Evolutionary conservation across 768 basidiomycete genomes (phyloP).

Genomic region (Collybia sordida): DNA sequence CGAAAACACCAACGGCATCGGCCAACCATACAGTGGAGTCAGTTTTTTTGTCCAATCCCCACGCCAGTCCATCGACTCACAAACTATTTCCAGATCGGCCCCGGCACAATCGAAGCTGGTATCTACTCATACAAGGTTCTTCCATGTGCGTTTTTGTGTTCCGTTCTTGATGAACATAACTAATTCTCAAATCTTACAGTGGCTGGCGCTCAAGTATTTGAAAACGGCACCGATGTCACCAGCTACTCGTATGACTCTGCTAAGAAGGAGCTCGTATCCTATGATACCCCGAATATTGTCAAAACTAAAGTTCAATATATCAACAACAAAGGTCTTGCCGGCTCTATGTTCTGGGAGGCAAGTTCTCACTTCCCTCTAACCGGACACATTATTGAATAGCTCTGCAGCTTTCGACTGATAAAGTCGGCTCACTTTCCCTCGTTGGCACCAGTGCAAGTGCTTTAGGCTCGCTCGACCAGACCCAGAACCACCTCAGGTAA

Average conservation of each 20-base stretch:
- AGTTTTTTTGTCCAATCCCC: constrained; percentile 11
- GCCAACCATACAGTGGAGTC: constrained; percentile 67
- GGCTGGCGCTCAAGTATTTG: constrained; percentile 56
- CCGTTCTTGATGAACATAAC: too few species aligned
- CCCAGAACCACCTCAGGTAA: constrained; percentile 63
- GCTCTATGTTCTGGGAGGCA: constrained; percentile 75
- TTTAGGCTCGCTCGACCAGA: constrained; percentile 57
- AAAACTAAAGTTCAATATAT: constrained; percentile 70
- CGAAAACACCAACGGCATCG: constrained; percentile 66
- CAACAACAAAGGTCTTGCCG: constrained; percentile 55
- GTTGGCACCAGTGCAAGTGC: constrained; percentile 46
- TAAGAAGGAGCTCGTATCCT: constrained; percentile 70
- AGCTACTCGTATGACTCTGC: constrained; percentile 74
- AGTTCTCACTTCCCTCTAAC: constrained; percentile 13
- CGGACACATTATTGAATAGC: background rate
- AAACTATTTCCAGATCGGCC: constrained; percentile 50
- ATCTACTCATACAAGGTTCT: constrained; percentile 78
- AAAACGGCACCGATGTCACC: constrained; percentile 69
- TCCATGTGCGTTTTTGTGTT: constrained; percentile 39
- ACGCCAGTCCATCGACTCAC: background rate
- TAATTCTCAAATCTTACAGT: constrained; percentile 23
- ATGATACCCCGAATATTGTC: constrained; percentile 73
- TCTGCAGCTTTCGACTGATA: constrained; percentile 55
- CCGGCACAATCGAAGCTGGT: constrained; percentile 67
- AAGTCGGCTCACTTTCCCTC: constrained; percentile 56